phyloP scores from a whole-genome alignment of 768 basidiomycete species.

The Cystofilobasidium bisporidii region DNA sequence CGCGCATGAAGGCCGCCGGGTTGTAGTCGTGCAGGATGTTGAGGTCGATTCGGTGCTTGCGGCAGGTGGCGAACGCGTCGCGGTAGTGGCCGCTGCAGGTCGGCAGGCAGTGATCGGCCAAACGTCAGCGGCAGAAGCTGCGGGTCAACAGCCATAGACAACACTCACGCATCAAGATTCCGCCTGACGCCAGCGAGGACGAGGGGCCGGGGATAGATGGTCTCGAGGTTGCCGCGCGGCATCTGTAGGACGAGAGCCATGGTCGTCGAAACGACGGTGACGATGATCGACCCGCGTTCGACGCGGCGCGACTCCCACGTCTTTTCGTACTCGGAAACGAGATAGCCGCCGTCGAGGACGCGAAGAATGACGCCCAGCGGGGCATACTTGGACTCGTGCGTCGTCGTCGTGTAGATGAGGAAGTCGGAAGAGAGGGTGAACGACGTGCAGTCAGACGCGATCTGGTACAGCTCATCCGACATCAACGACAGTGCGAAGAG shows the following conservation, averaged over 20 bases:
- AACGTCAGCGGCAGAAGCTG: neutral
- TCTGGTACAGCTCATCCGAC: constrained; percentile 26
- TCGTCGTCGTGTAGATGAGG: constrained; percentile 70
- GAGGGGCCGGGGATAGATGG: constrained; percentile 81
- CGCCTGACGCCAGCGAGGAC: constrained; percentile 73
- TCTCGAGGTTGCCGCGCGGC: constrained; percentile 95
- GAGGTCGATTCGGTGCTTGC: constrained; percentile 87
- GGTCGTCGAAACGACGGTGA: constrained; percentile 71
- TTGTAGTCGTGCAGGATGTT: constrained; percentile 78
- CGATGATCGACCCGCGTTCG: constrained; percentile 82
- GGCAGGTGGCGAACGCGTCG: constrained; percentile 79
- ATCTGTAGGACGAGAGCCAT: constrained; percentile 93
- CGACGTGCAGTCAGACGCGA: constrained; percentile 48
- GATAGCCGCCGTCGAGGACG: constrained; percentile 32
- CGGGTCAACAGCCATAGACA: neutral
- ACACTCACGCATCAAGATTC: constrained; percentile 61
- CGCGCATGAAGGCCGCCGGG: constrained; percentile 54
- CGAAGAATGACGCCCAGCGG: constrained; percentile 43
- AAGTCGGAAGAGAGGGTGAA: constrained; percentile 58
- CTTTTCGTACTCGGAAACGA: constrained; percentile 34
- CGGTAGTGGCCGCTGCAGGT: constrained; percentile 58
- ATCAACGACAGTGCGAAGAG: constrained; percentile 47
- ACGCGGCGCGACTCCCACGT: constrained; percentile 65
- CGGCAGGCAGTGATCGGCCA: neutral
- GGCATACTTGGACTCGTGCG: constrained; percentile 70